A percentile compares a stretch with the other conserved stretches of the same genome.
Conservation (phyloP, 169 alveolate genomes). For the Plasmodium coatneyi region DNA sequence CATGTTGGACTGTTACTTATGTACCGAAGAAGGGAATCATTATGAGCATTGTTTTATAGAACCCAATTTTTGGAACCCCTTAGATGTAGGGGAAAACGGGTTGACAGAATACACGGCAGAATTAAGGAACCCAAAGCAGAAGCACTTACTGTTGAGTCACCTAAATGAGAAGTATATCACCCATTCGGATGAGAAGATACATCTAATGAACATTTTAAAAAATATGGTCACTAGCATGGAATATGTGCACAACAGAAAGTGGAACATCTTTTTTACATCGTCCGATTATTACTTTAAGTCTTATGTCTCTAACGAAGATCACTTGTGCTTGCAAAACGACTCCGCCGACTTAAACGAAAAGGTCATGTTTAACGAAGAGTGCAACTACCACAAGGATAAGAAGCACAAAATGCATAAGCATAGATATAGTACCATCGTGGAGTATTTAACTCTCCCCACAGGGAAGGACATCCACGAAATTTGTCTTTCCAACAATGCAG, state of each 20-base stretch:
- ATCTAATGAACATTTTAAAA: constrained; percentile 7
- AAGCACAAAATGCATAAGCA: neutral
- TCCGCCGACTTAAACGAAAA: neutral
- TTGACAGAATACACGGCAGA: neutral
- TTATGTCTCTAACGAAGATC: constrained; percentile 7
- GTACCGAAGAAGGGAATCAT: neutral
- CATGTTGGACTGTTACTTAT: neutral
- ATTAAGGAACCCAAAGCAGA: constrained; percentile 1
- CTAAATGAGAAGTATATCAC: constrained; percentile 36
- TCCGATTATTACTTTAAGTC: constrained; percentile 43
- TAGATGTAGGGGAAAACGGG: neutral
- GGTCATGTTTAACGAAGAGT: constrained; percentile 12
- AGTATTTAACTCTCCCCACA: constrained; percentile 40
- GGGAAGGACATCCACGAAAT: constrained; percentile 46
- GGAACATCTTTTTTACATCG: constrained; percentile 36
- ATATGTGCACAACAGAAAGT: constrained; percentile 11
- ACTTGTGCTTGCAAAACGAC: neutral
- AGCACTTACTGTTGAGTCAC: neutral
- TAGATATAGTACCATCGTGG: constrained; percentile 15
- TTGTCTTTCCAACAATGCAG: constrained; percentile 18
- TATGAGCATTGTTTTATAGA: constrained; percentile 7
- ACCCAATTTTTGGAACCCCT: neutral
- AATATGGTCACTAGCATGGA: constrained; percentile 17
- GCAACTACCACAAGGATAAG: neutral
- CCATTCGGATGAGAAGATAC: constrained; percentile 8